phyloP scores from a whole-genome alignment of 2,329 filamentous ascomycete genomes.

The Lizonia empirigonia region DNA sequence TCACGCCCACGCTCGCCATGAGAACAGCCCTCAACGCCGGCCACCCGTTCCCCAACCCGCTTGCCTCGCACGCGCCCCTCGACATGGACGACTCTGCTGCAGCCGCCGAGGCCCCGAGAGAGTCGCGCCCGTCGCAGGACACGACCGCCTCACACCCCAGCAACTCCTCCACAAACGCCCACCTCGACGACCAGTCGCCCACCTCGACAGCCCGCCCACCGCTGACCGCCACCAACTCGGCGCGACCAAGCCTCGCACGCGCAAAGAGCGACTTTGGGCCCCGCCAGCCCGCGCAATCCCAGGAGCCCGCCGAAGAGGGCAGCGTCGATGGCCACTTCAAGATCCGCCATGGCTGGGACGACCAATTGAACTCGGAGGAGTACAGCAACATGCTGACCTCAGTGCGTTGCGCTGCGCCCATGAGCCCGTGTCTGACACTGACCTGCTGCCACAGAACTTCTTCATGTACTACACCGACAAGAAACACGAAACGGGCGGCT shows the following conservation, averaged over 20 bases:
- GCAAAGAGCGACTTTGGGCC: constrained; percentile 68
- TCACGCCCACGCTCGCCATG: constrained; percentile 37
- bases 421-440: constrained; percentile 1
- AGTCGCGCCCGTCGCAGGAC: constrained; percentile 22
- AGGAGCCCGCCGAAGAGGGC: constrained; percentile 45
- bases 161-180: constrained; percentile 33
- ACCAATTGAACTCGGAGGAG: constrained; percentile 88
- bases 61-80: constrained; percentile 33
- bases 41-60: constrained; percentile 33
- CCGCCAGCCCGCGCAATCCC: constrained; percentile 33
- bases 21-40: constrained; percentile 35
- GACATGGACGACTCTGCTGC: constrained; percentile 27
- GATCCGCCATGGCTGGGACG: constrained; percentile 86
- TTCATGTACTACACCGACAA: constrained; percentile 99
- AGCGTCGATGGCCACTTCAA: constrained; percentile 60
- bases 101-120: constrained; percentile 18
- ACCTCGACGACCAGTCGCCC: constrained; percentile 29
- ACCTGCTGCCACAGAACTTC: constrained; percentile 70
- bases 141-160: constrained; percentile 31
- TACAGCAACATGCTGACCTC: constrained; percentile 84
- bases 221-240: constrained; percentile 55
- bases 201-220: constrained; percentile 56
- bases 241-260: constrained; percentile 53
- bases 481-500: constrained; percentile 91
- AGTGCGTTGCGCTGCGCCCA: constrained; percentile 58